Evolutionary conservation across 164 flowering plant genomes (phyloP), one percentile per base, ranked within the genome.

Genomic region (Magnolia kwangsiensis): DNA sequence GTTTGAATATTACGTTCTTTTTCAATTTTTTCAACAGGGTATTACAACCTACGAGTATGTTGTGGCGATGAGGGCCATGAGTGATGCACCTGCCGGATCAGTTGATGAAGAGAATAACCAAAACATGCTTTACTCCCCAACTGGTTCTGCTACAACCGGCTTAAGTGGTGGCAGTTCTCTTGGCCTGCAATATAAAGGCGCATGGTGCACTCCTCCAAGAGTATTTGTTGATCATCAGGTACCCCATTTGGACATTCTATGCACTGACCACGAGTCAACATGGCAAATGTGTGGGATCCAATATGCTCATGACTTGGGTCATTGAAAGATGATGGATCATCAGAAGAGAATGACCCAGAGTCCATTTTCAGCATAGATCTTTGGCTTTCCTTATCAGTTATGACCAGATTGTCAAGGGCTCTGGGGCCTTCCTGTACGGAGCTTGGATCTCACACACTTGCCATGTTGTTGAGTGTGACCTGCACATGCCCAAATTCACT

Each of bases 181-280:
- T 45, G 97, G 98, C 7, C 81, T 93, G 74, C 97, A 90, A 66
- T 89, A 93, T 76, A 96, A 91, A 80, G 98, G 94, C 63, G 92
- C 90, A 66, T 94, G 98, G 98, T 96, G 99, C 78, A 94, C 98
- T 7, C 99, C 99, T 71, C 99, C 98, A 7, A 84, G 98, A 79
- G 90, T 96, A 58, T 94, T 94, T 81, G 91, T 96, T 21, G 99
- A 96, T 83, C 87, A 93, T 82, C 97, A 96, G 99, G 99, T 96
- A 90, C 7, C 10, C 29, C 21, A 19, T 24, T 23, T 18, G 45
- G 0, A 63, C 31, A 6, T 19, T 9, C n/a, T 74, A 10, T 45
- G 23, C 69, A 59, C 63, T 49, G 72, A 1, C 50, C n/a, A 55
- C 61, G 13, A 16, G 61, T 16, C 16, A 55, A 55, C 13, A 55